Base-by-base conservation (phyloP, 2,329 filamentous ascomycete species). In the Trichophyton mentagrophytes region DNA sequence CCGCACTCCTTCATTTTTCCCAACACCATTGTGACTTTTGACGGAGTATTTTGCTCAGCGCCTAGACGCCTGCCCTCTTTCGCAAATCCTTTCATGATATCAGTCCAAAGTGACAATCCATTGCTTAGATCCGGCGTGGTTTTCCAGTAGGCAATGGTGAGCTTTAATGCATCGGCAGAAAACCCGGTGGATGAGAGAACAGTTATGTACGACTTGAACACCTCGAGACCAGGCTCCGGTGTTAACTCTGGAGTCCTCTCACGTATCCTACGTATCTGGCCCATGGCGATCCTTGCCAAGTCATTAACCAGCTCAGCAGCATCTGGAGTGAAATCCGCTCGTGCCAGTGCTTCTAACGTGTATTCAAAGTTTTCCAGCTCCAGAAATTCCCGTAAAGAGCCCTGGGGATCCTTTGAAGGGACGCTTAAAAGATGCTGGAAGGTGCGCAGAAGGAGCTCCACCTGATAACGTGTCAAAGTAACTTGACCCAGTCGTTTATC, bases 401-500 rank as follows among this genome's bases (percentile, higher is more conserved):
- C 63, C 3, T 13, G 33, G 25, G 63, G 59, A 17, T 65, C 58
- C 47, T 61, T 42, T 20, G 53, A 61, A 15, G 65, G 62, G 47
- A 64, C 63, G 36, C 25, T 17, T n/a, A 57, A 73, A 60, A 89
- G 76, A 69, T 89, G 82, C 22, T 80, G 73, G 62, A 89, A 80
- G 49, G 89, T 83, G 44, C 78, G 73, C 33, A 79, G 69, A 20
- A 82, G 78, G 66, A 84, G 77, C n/a, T 79, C 72, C 0, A 87
- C 86, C 67, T 93, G 86, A 61, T 47, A 85, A 79, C 66, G 83
- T 78, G 72, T 89, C 84, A 70, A 89, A 68, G 58, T 78, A 66
- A 64, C 79, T 68, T 65, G 76, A 68, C 64, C 76, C 66, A 61
- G 76, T 64, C 72, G 87, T 80, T 69, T 78, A 17, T 75, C 69